Conservation (phyloP, 495 filamentous ascomycete species). For the Daldinia decipiens region DNA sequence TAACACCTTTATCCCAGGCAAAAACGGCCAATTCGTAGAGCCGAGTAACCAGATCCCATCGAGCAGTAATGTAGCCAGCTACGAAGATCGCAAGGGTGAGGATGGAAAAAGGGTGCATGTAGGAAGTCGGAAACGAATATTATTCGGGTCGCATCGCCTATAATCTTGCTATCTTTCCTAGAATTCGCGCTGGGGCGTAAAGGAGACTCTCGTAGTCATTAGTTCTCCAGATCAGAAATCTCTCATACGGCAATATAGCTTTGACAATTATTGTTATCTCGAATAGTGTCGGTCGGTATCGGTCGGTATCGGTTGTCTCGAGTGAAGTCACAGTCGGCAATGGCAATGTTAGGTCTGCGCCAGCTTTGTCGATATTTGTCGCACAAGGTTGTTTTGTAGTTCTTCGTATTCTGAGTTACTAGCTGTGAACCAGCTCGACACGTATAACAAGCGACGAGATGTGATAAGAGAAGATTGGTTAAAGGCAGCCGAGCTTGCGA, state of each 20-base stretch:
- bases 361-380: conserved; percentile 5
- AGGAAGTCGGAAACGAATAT: conserved; percentile 36
- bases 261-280: neutral
- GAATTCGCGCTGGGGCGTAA: neutral
- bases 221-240: neutral
- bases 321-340: neutral
- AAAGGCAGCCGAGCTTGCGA: neutral
- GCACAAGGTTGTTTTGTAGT: conserved; percentile 20
- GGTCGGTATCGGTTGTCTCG: neutral
- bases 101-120: conserved; percentile 95
- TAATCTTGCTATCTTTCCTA: neutral
- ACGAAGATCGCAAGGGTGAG: conserved; percentile 97
- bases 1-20: conserved; percentile 98
- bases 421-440: conserved; percentile 7
- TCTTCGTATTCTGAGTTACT: conserved; percentile 4
- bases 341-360: neutral
- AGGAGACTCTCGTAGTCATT: neutral
- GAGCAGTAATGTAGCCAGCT: conserved; percentile 98
- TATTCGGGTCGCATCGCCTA: conserved; percentile 45
- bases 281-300: neutral
- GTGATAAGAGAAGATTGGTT: neutral
- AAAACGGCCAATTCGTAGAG: conserved; percentile 96
- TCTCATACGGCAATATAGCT: neutral
- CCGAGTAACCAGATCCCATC: conserved; percentile 96
- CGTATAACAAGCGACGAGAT: conserved; percentile 38